Conservation (phyloP, 148 eudicot genomes). For the Spergularia bocconei region DNA sequence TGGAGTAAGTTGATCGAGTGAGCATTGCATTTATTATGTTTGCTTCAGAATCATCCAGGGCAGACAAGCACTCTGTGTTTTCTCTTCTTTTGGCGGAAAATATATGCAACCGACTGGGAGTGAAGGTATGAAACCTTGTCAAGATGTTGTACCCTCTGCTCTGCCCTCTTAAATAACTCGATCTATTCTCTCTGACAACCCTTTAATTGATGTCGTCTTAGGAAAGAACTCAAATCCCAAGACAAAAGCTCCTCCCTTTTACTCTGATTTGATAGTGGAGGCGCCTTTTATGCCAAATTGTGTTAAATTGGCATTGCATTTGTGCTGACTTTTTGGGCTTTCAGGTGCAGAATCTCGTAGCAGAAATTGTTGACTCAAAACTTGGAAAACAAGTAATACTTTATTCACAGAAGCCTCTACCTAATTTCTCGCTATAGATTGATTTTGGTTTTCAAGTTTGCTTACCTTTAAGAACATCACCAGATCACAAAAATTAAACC, state of each 20-base stretch:
- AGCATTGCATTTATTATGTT: constrained; percentile 22
- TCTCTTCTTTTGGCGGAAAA: constrained; percentile 89
- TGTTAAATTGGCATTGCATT: neutral
- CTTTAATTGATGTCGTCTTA: neutral
- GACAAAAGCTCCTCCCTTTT: neutral
- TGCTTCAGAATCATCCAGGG: constrained; percentile 71
- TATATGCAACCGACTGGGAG: constrained; percentile 68
- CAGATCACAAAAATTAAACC: constrained; percentile 84
- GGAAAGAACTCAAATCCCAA: too few species aligned
- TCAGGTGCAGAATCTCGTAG: constrained; percentile 97
- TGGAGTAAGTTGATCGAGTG: constrained; percentile 1
- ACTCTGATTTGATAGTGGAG: neutral
- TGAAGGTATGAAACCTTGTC: constrained; percentile 48
- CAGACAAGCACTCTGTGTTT: constrained; percentile 90
- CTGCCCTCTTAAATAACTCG: neutral
- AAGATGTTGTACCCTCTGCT: neutral
- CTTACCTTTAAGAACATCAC: constrained; percentile 16
- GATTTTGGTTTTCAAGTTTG: constrained; percentile 3
- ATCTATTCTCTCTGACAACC: neutral
- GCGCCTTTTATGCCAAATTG: neutral
- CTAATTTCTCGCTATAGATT: neutral
- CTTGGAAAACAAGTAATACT: constrained; percentile 86
- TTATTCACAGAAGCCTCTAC: neutral
- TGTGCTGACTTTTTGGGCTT: neutral
- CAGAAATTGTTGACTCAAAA: constrained; percentile 87